A percentile compares a stretch with the other conserved stretches of the same genome.
Conservation (phyloP, 2,329 filamentous ascomycete genomes). For the Aspergillus pseudonomiae region DNA sequence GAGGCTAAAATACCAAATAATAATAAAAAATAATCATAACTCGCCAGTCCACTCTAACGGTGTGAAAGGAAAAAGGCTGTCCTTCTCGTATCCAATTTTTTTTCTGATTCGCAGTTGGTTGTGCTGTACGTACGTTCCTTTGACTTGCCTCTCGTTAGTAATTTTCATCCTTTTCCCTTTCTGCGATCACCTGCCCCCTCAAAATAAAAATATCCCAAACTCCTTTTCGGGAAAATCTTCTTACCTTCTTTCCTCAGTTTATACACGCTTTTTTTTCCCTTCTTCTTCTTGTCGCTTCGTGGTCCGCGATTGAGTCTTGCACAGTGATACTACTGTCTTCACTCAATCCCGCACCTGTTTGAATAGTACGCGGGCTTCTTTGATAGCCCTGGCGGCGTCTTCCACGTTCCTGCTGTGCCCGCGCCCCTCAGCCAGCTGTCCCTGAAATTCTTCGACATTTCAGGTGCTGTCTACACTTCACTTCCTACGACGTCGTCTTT, state of each 20-base stretch:
- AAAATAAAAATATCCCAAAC: conserved; percentile 9
- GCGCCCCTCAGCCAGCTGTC: conserved; percentile 17
- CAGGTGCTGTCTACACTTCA: conserved; percentile 11
- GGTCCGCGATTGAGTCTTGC: conserved; percentile 4
- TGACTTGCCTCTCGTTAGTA: neutral
- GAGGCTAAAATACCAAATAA: neutral
- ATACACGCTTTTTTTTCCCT: conserved; percentile 8
- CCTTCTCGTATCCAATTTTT: neutral
- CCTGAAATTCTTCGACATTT: conserved; percentile 14
- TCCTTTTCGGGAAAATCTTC: conserved; percentile 16
- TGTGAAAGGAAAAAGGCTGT: neutral
- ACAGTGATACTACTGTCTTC: conserved; percentile 4
- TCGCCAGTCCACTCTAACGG: neutral
- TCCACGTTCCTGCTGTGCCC: conserved; percentile 27
- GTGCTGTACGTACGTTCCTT: conserved; percentile 2
- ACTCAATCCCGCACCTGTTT: conserved; percentile 13
- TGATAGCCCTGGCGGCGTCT: conserved; percentile 29
- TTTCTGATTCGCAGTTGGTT: conserved; percentile 4
- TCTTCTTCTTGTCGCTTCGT: conserved; percentile 1
- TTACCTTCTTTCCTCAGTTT: conserved; percentile 4
- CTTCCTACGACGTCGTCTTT: conserved; percentile 4
- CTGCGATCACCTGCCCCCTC: conserved; percentile 9
- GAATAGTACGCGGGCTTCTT: conserved; percentile 19
- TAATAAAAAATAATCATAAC: neutral
- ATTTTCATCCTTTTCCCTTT: neutral